Percentiles rank a stretch among this genome's conserved stretches.
phyloP scores from a whole-genome alignment of 2,329 filamentous ascomycete genomes.

The Acrocalymma vagum region DNA sequence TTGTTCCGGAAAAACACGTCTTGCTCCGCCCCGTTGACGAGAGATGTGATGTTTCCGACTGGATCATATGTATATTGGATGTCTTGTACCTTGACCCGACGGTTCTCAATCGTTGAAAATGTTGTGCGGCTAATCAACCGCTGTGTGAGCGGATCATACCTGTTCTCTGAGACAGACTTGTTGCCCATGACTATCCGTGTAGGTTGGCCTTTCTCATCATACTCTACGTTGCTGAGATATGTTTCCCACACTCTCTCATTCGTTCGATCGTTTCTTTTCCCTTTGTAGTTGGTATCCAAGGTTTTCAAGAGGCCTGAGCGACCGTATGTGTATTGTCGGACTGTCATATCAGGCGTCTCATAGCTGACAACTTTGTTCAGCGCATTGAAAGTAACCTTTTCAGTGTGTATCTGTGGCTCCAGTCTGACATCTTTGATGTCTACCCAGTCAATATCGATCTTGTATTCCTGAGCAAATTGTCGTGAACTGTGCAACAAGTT shows the following conservation, averaged over 20 bases:
- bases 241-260: too few species aligned
- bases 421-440: not conserved
- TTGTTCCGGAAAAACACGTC: conserved; percentile 1
- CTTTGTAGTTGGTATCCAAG: too few species aligned
- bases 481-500: not conserved
- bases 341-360: too few species aligned
- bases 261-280: too few species aligned
- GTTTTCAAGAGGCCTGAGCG: too few species aligned
- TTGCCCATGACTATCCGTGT: not conserved
- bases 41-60: not conserved
- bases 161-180: not conserved
- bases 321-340: too few species aligned
- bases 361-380: not conserved
- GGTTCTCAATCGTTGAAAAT: not conserved
- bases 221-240: not conserved
- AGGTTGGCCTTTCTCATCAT: not conserved
- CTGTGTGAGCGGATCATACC: not conserved
- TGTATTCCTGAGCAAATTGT: not conserved
- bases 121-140: not conserved
- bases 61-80: conserved; percentile 1
- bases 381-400: not conserved
- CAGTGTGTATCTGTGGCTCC: not conserved
- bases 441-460: not conserved
- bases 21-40: not conserved
- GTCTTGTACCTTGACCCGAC: too few species aligned